A percentile compares a stretch with the other conserved stretches of the same genome.
phyloP scores from a whole-genome alignment of 1,284 basidiomycete species.

The Ustilago lituana region DNA sequence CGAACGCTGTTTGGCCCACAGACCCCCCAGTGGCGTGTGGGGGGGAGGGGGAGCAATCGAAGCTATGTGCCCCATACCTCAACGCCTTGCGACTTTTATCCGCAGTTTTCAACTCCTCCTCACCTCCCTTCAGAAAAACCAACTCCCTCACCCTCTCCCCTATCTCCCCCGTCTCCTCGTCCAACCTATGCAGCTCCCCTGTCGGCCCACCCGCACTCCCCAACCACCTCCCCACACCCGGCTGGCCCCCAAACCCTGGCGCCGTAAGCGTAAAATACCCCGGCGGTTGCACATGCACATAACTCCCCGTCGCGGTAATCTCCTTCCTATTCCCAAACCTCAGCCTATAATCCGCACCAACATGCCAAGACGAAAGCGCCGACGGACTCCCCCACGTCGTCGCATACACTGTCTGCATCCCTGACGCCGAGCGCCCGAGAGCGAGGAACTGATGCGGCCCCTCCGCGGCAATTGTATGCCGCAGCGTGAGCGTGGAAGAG shows the following conservation, averaged over 20 bases:
- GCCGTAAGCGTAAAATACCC: slow-evolving; percentile 25
- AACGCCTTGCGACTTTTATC: slow-evolving; percentile 55
- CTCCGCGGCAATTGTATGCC: slow-evolving; percentile 17
- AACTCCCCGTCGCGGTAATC: slow-evolving; percentile 57
- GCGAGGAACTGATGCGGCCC: slow-evolving; percentile 60
- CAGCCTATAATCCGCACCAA: slow-evolving; percentile 4
- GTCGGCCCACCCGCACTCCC: slow-evolving; percentile 61
- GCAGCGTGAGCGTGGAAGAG: slow-evolving; percentile 22
- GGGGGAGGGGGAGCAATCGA: slow-evolving; percentile 36
- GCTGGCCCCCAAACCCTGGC: slow-evolving; percentile 41
- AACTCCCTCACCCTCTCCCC: slow-evolving; percentile 41
- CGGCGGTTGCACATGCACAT: slow-evolving; percentile 55
- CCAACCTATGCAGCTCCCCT: slow-evolving; percentile 54
- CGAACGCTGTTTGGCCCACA: slow-evolving; percentile 41
- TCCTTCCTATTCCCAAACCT: slow-evolving; percentile 12
- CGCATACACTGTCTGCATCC: slow-evolving; percentile 46
- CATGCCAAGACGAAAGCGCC: slow-evolving; percentile 49
- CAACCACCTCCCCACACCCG: slow-evolving; percentile 32
- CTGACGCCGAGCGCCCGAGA: slow-evolving; percentile 11
- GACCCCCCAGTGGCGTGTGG: background rate
- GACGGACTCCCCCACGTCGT: slow-evolving; percentile 54
- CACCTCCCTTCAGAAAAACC: slow-evolving; percentile 45
- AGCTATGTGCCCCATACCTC: slow-evolving; percentile 54
- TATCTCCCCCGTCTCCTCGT: slow-evolving; percentile 41
- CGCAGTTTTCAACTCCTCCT: slow-evolving; percentile 25